Evolutionary conservation across 2,329 filamentous ascomycete genomes (phyloP).

Genomic region (Claviceps capensis): DNA sequence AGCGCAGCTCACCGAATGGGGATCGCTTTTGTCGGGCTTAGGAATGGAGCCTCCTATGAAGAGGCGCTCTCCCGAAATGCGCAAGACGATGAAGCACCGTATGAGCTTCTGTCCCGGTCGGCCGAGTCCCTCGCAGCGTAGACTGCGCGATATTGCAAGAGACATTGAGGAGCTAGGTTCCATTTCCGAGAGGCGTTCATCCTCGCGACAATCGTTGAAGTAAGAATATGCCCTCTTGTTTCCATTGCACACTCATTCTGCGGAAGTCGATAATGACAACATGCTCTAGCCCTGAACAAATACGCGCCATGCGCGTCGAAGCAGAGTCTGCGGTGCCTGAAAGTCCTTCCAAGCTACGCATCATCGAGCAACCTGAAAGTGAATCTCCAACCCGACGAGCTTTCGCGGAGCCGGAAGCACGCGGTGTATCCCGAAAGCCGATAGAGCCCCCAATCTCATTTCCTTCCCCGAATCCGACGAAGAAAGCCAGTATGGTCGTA

Average conservation of each 20-base stretch:
- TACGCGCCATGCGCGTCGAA: slow-evolving; percentile 42
- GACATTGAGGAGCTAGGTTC: slow-evolving; percentile 37
- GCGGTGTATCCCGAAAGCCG: slow-evolving; percentile 12
- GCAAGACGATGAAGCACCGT: slow-evolving; percentile 27
- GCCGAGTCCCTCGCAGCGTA: slow-evolving; percentile 39
- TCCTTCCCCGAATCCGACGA: slow-evolving; percentile 15
- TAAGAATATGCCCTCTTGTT: slow-evolving; percentile 22
- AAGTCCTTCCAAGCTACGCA: slow-evolving; percentile 44
- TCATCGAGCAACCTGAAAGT: slow-evolving; percentile 43
- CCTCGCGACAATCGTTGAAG: slow-evolving; percentile 55
- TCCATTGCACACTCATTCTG: slow-evolving; percentile 3
- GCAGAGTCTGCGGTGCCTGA: slow-evolving; percentile 54
- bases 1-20: slow-evolving; percentile 57
- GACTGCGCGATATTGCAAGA: slow-evolving; percentile 41
- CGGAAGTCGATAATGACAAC: neutral
- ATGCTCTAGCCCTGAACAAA: slow-evolving; percentile 41
- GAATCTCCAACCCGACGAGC: slow-evolving; percentile 28
- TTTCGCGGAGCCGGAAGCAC: slow-evolving; percentile 5
- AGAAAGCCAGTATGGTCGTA: slow-evolving; percentile 4
- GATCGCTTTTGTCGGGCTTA: slow-evolving; percentile 50
- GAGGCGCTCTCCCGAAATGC: slow-evolving; percentile 26
- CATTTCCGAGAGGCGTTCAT: slow-evolving; percentile 57
- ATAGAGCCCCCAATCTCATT: slow-evolving; percentile 19
- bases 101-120: slow-evolving; percentile 25
- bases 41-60: slow-evolving; percentile 46